Percentiles rank a stretch among this genome's conserved stretches.
Evolutionary conservation across 345 rosid genomes (phyloP).

Genomic region (Citrus trifoliata): DNA sequence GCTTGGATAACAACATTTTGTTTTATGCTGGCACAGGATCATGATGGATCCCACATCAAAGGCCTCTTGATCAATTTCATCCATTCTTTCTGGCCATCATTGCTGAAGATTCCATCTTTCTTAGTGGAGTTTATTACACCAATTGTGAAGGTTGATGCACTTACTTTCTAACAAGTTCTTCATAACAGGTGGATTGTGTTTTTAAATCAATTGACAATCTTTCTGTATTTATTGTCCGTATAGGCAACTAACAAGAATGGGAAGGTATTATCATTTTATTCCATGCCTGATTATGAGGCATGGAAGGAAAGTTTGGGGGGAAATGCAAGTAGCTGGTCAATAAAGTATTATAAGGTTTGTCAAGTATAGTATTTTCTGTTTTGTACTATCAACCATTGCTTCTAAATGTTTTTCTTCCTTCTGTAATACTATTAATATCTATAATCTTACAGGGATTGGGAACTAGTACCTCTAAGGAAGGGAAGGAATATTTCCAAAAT

Average conservation of each 20-base stretch:
- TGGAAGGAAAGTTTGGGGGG: constrained; percentile 79
- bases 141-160: constrained; percentile 72
- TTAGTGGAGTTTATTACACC: constrained; percentile 94
- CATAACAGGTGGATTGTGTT: neutral
- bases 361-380: neutral
- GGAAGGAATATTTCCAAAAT: constrained; percentile 61
- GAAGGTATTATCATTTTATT: constrained; percentile 56
- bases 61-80: constrained; percentile 91
- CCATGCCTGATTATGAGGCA: constrained; percentile 89
- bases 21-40: constrained; percentile 59
- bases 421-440: neutral
- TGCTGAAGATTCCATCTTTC: constrained; percentile 82
- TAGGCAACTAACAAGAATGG: constrained; percentile 70
- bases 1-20: neutral
- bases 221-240: neutral
- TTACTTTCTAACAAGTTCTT: neutral
- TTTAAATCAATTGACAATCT: neutral
- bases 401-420: neutral
- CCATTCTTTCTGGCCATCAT: constrained; percentile 95
- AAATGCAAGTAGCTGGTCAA: constrained; percentile 73
- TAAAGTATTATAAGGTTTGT: constrained; percentile 95
- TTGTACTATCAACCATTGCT: neutral
- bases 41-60: constrained; percentile 97
- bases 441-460: constrained; percentile 75
- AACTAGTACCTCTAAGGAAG: constrained; percentile 79